Percentiles rank a stretch among this genome's conserved stretches.
Evolutionary conservation across 352 stramenopile species (phyloP).

Genomic region (Bremia lactucae): DNA sequence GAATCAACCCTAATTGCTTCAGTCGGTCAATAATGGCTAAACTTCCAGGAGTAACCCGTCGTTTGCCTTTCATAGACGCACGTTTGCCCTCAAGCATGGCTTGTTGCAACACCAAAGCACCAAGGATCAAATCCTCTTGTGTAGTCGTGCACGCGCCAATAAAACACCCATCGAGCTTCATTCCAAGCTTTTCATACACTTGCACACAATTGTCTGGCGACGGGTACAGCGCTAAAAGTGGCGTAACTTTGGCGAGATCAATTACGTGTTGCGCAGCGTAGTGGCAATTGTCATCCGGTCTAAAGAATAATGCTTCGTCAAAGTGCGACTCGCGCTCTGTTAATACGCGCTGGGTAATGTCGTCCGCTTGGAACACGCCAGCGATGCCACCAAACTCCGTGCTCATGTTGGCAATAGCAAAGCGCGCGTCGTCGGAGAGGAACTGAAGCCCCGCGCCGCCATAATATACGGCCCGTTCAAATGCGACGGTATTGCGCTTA

Average conservation of each 20-base stretch:
- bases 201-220: constrained; percentile 74
- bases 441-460: constrained; percentile 47
- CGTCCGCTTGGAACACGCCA: constrained; percentile 69
- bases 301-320: constrained; percentile 67
- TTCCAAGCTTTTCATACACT: constrained; percentile 56
- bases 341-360: constrained; percentile 57
- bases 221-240: constrained; percentile 61
- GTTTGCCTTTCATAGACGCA: constrained; percentile 33
- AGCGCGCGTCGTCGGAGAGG: constrained; percentile 69
- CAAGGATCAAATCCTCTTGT: constrained; percentile 72
- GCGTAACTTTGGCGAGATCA: constrained; percentile 42
- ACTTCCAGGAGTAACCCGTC: constrained; percentile 64
- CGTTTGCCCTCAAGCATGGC: constrained; percentile 58
- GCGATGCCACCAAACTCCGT: constrained; percentile 76
- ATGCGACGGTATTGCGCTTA: constrained; percentile 77
- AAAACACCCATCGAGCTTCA: constrained; percentile 75
- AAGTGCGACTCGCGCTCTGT: constrained; percentile 40
- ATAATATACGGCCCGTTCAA: constrained; percentile 73
- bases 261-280: constrained; percentile 75
- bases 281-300: constrained; percentile 45
- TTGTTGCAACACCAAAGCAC: constrained; percentile 60
- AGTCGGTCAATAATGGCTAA: constrained; percentile 62
- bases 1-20: constrained; percentile 49
- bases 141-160: constrained; percentile 77
- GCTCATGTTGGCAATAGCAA: constrained; percentile 77